These are phyloP conservation scores for Vigna hirtella DNA, from an alignment of 306 rosid genomes.

Conservation along the genomic window DNA sequence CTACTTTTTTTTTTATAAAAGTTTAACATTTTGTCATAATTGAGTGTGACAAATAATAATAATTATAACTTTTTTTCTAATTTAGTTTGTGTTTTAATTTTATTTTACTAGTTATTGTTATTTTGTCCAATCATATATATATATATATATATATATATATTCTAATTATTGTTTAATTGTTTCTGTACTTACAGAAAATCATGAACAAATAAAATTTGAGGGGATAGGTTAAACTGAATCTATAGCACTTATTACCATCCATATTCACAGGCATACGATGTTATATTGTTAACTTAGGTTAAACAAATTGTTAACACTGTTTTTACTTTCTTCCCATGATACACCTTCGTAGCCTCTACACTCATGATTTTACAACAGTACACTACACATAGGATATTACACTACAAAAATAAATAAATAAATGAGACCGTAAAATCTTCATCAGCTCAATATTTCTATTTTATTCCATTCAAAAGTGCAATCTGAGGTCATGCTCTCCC, in stretches of 20 bases:
- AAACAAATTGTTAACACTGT: slow-evolving; percentile 3
- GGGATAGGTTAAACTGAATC: slow-evolving; percentile 4
- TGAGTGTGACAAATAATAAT: too few species aligned
- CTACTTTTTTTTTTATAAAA: too few species aligned
- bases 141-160: too few species aligned
- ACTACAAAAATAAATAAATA: slow-evolving; percentile 21
- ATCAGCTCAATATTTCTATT: background rate
- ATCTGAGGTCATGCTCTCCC: slow-evolving; percentile 50
- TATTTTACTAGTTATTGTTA: too few species aligned
- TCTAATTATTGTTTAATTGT: slow-evolving; percentile 10
- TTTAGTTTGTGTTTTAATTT: too few species aligned
- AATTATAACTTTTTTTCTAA: too few species aligned
- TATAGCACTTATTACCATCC: background rate
- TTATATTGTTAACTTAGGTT: background rate
- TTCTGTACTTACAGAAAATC: background rate
- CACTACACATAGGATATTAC: slow-evolving; percentile 1
- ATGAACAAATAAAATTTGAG: background rate
- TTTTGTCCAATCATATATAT: too few species aligned
- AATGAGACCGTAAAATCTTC: slow-evolving; percentile 34
- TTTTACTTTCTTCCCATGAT: slow-evolving; percentile 10
- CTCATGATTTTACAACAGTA: slow-evolving; percentile 18
- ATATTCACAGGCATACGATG: slow-evolving; percentile 3
- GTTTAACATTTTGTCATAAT: too few species aligned
- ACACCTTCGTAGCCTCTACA: slow-evolving; percentile 27
- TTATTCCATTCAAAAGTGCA: slow-evolving; percentile 15